Base-by-base conservation (phyloP, 1,284 basidiomycete species). In the Ceratobasidium theobromae region DNA sequence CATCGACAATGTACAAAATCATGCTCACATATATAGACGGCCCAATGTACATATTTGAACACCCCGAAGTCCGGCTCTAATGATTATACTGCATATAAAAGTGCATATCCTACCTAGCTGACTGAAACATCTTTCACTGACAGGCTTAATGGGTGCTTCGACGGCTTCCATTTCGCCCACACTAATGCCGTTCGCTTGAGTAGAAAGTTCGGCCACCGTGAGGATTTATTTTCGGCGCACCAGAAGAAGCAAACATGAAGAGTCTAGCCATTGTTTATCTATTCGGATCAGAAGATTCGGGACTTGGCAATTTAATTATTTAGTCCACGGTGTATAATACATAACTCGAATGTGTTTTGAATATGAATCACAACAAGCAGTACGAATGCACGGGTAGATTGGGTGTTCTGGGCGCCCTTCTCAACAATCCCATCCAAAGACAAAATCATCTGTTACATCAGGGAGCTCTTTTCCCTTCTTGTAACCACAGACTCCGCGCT, bases 401-500 rank as follows among this genome's bases (percentile, higher is more conserved):
- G n/a, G n/a, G n/a, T n/a, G n/a, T n/a, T n/a, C 11, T 23, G n/a
- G 28, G 38, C n/a, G 32, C 12, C 5, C 16, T 16, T 35, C 16
- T 67, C 43, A 70, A 48, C 71, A 73, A 54, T 73, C 72, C 69
- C 71, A 70, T 5, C 72, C 69, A 16, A 67, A 71, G 35, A 72
- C 46, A 41, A 71, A 70, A 43, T 72, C 70, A 16, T 53, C 66
- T 14, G 54, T 43, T 55, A 54, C 65, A 48, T 52, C 48, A 45
- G 41, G n/a, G 9, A 54, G 35, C 2, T 65, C 52, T 18, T 67
- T 67, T 14, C 43, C 33, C 32, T 62, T 25, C 30, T 67, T 53
- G n/a, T 57, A 45, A 0, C 72, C 81, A 75, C 88, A 91, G 35
- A 91, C 81, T 21, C 84, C 80, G 0, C 81, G 77, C 38, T 80